These are phyloP conservation scores for Trichomonascus vanleenenianus DNA, from an alignment of 805 yeast genomes.

Conservation along the genomic window DNA sequence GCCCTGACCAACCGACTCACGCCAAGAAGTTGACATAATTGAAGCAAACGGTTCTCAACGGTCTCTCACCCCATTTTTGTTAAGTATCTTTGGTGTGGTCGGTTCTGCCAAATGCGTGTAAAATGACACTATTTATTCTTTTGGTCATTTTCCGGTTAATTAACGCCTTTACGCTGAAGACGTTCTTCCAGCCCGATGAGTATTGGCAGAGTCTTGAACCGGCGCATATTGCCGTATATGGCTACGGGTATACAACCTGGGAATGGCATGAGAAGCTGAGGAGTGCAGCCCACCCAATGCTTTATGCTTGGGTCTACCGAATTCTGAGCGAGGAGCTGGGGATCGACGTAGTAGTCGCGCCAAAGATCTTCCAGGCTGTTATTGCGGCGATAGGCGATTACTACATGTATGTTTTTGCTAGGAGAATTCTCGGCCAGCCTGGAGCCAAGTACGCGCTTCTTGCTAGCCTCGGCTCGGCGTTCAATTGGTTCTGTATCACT, in stretches of 20 bases:
- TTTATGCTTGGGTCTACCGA: conserved; percentile 46
- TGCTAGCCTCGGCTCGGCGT: conserved; percentile 55
- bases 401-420: conserved; percentile 43
- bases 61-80: neutral
- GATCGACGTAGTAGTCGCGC: conserved; percentile 37
- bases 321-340: conserved; percentile 26
- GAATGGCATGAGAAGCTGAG: conserved; percentile 80
- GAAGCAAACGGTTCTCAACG: too few species aligned
- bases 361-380: conserved; percentile 62
- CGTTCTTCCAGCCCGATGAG: conserved; percentile 96
- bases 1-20: too few species aligned
- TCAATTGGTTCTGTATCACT: conserved; percentile 74
- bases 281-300: conserved; percentile 69
- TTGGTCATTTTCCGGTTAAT: conserved; percentile 39
- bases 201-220: conserved; percentile 91
- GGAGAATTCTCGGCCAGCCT: conserved; percentile 22
- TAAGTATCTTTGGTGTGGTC: neutral
- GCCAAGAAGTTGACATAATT: too few species aligned
- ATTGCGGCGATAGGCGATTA: conserved; percentile 69
- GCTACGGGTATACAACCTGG: conserved; percentile 87
- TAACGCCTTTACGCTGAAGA: conserved; percentile 55
- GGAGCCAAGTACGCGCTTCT: conserved; percentile 32
- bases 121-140: neutral
- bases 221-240: conserved; percentile 67
- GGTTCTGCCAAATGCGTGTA: neutral